Base-by-base conservation (phyloP, 2,329 filamentous ascomycete genomes). In the Penicillium aurantiogriseum region DNA sequence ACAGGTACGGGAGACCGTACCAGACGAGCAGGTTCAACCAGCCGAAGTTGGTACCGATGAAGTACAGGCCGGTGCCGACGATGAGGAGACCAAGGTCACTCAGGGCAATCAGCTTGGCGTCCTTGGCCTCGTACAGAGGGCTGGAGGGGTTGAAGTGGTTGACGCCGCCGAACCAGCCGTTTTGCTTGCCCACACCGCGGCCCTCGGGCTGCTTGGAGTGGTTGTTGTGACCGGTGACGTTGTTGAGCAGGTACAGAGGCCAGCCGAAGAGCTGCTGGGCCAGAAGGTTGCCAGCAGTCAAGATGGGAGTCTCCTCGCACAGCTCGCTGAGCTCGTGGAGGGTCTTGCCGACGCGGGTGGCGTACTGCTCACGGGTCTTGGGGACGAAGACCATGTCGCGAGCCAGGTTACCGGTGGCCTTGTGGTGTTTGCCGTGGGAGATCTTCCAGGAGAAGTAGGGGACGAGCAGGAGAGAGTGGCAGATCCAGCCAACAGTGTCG, bases 381-480 rank as follows among this genome's bases (percentile, higher is more conserved):
- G 94, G 94, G n/a, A 97, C 83, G 75, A 97, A 97, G 63, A 97
- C 94, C 94, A 99, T 99, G 79, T 99, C 94, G 67, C 93, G 91
- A 79, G 95, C 92, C 80, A 99, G 88, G 83, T 99, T 86, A 69
- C 92, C 94, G 39, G 94, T 99, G 63, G 92, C 92, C 85, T 97
- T 97, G 89, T 99, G 94, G 83, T 99, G 94, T 86, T 96, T 96
- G 81, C 91, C 90, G 81, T 99, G 94, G 66, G 92, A 96, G 79
- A 97, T 92, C 81, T 99, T 96, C 94, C 94, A 99, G 74, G 91
- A 96, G 82, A 97, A 99, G 82, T 97, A 99, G 23, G 94, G 94
- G 48, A 99, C 93, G 56, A 97, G 83, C 39, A 97, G 86, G 44
- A 86, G 77, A 38, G 92, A 96, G 81, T 97, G 93, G 68, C 91